Conservation (phyloP, 352 stramenopile species). For the Phytophthora europaea region DNA sequence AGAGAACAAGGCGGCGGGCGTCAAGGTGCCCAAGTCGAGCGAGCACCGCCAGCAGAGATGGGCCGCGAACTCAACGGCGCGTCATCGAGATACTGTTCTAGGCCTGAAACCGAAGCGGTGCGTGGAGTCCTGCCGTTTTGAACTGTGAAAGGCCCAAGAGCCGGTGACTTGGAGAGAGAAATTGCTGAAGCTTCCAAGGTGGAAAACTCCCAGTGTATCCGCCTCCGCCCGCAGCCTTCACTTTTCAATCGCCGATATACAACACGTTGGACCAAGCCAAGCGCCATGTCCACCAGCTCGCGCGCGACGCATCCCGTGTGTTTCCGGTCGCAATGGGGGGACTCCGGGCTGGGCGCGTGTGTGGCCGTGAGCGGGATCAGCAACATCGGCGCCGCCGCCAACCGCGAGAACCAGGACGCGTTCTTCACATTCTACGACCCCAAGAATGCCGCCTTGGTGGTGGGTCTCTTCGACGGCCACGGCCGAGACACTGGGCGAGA, state of each 20-base stretch:
- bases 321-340: constrained; percentile 24
- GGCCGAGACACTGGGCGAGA: constrained; percentile 79
- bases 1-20: too few species aligned
- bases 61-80: too few species aligned
- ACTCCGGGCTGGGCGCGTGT: constrained; percentile 10
- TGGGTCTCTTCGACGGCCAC: constrained; percentile 91
- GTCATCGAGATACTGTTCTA: too few species aligned
- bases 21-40: too few species aligned
- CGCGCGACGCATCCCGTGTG: constrained; percentile 25
- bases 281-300: constrained; percentile 18
- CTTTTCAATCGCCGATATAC: constrained; percentile 21
- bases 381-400: constrained; percentile 63
- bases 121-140: too few species aligned
- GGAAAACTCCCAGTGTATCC: constrained; percentile 24
- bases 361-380: constrained; percentile 62
- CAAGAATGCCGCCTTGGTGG: constrained; percentile 52
- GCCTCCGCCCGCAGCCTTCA: constrained; percentile 12
- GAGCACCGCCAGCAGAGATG: too few species aligned
- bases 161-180: too few species aligned
- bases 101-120: too few species aligned
- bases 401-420: constrained; percentile 89
- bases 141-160: too few species aligned
- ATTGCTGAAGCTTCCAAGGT: neutral
- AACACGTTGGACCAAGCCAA: neutral
- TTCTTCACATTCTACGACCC: constrained; percentile 78